These are phyloP conservation scores for Magnusiomyces paraingens DNA, from an alignment of 1,139 yeast species.

Conservation along the genomic window DNA sequence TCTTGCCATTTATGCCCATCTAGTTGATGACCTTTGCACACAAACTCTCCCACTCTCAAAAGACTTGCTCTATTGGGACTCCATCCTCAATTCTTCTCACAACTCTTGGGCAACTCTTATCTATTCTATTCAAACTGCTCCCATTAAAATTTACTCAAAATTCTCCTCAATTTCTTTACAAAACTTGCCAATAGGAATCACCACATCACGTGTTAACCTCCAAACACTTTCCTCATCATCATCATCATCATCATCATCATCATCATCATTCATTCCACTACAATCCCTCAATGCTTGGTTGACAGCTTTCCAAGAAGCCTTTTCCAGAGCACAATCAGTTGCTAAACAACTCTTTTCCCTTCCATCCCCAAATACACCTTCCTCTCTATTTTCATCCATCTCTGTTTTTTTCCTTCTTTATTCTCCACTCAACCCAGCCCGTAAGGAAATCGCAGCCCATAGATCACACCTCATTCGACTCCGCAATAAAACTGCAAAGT, in stretches of 20 bases:
- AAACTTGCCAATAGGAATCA: neutral
- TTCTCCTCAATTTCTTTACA: neutral
- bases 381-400: slow-evolving; percentile 8
- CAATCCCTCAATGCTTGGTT: neutral
- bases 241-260: no score
- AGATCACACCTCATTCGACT: slow-evolving; percentile 9
- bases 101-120: slow-evolving; percentile 2
- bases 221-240: neutral
- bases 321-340: slow-evolving; percentile 20
- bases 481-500: slow-evolving; percentile 18
- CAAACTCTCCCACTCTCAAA: slow-evolving; percentile 31
- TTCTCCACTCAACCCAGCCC: slow-evolving; percentile 10
- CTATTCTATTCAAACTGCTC: slow-evolving; percentile 11
- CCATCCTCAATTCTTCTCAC: slow-evolving; percentile 18
- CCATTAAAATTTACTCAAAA: neutral
- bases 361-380: neutral
- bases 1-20: slow-evolving; percentile 20
- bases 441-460: slow-evolving; percentile 3
- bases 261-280: no score
- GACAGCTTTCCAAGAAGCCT: slow-evolving; percentile 25
- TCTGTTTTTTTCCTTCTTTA: slow-evolving; percentile 11
- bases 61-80: slow-evolving; percentile 33
- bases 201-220: neutral
- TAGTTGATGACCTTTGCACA: slow-evolving; percentile 26
- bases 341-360: slow-evolving; percentile 5